Conservation (phyloP, 164 flowering plant genomes). For the Warburgia ugandensis region DNA sequence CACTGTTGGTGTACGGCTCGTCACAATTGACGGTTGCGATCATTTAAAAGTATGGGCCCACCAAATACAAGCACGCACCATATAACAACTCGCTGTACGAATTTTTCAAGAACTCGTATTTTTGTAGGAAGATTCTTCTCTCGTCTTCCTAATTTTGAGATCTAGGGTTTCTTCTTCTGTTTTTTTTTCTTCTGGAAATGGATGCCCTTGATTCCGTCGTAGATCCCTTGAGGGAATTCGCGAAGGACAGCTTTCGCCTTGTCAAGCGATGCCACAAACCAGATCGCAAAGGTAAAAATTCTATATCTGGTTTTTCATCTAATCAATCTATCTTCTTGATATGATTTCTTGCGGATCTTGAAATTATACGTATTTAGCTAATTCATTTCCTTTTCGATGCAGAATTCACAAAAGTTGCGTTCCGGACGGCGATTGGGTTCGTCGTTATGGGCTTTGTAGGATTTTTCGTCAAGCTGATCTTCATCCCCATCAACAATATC, state of each 20-base stretch:
- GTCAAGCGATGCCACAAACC: conserved; percentile 32
- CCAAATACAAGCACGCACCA: too few species aligned
- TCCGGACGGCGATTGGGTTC: conserved; percentile 68
- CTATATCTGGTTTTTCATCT: background rate
- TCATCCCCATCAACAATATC: conserved; percentile 72
- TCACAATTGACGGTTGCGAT: too few species aligned
- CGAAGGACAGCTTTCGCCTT: conserved; percentile 27
- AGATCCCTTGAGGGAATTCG: conserved; percentile 25
- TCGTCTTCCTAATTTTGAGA: too few species aligned
- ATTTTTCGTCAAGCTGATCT: conserved; percentile 69
- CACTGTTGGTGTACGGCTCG: too few species aligned
- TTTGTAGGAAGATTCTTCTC: too few species aligned
- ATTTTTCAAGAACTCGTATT: too few species aligned
- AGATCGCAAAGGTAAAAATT: conserved; percentile 22
- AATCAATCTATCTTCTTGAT: background rate
- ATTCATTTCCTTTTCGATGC: background rate
- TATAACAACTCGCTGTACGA: too few species aligned
- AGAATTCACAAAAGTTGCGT: conserved; percentile 68
- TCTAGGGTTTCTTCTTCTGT: too few species aligned
- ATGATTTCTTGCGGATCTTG: background rate
- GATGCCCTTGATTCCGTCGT: conserved; percentile 23
- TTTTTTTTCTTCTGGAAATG: too few species aligned
- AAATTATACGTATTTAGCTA: background rate
- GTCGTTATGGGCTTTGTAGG: conserved; percentile 80
- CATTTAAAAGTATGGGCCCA: too few species aligned